These are phyloP conservation scores for Diaporthe citrichinensis DNA, from an alignment of 2,329 filamentous ascomycete genomes.

Conservation along the genomic window DNA sequence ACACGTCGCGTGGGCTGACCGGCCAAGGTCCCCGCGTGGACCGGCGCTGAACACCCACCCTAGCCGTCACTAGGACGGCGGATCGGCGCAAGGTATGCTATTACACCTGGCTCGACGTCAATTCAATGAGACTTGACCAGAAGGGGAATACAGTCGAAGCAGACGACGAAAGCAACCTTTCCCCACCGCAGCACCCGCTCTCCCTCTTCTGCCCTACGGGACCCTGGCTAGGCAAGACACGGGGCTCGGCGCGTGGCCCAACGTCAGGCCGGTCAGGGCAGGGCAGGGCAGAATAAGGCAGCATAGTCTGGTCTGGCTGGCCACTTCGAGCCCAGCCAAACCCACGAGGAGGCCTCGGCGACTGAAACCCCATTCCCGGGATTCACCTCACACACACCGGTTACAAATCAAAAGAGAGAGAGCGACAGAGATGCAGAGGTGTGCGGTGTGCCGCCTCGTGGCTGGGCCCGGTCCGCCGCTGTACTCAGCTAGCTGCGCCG, in stretches of 20 bases:
- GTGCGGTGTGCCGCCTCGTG: neutral
- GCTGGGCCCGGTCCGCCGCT: neutral
- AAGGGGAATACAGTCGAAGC: neutral
- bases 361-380: neutral
- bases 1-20: neutral
- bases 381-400: neutral
- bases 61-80: neutral
- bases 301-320: neutral
- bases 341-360: constrained; percentile 4
- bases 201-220: neutral
- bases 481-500: constrained; percentile 22
- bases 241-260: neutral
- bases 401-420: neutral
- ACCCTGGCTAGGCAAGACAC: constrained; percentile 18
- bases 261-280: neutral
- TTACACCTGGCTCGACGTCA: neutral
- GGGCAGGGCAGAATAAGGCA: neutral
- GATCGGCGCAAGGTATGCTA: neutral
- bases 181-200: neutral
- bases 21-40: constrained; percentile 8
- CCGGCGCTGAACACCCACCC: neutral
- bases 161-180: neutral
- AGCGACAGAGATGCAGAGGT: neutral
- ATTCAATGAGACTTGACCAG: neutral
- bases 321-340: neutral